Conservation (phyloP, 306 rosid genomes). For the Gleditsia sinensis region DNA sequence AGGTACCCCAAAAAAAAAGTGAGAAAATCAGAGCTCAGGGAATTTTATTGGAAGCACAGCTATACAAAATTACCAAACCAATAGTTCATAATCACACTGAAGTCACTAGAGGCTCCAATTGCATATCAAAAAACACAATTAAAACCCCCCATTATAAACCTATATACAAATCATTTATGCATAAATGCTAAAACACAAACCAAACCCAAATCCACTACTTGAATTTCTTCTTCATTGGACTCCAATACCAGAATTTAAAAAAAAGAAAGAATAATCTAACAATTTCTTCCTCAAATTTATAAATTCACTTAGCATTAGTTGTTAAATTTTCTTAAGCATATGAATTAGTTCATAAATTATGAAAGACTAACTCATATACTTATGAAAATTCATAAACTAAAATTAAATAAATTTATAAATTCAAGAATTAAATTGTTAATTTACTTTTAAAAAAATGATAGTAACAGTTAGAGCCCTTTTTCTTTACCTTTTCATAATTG, state of each 20-base stretch:
- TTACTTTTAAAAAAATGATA: too few species aligned
- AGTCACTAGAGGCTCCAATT: conserved; percentile 33
- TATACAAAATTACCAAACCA: background rate
- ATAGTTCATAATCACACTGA: background rate
- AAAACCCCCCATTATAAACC: conserved; percentile 32
- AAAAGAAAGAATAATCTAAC: too few species aligned
- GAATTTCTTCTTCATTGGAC: background rate
- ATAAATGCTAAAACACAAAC: conserved; percentile 13
- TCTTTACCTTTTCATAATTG: background rate
- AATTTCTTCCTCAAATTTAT: too few species aligned
- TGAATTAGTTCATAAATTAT: too few species aligned
- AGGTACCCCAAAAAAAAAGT: background rate
- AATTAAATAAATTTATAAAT: too few species aligned
- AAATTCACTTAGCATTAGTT: too few species aligned
- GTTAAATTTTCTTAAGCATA: too few species aligned
- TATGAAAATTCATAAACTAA: too few species aligned
- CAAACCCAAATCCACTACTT: conserved; percentile 27
- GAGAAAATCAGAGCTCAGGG: background rate
- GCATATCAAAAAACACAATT: conserved; percentile 37
- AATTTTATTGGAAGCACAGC: background rate
- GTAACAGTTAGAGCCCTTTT: conserved; percentile 37
- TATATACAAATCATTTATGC: conserved; percentile 38
- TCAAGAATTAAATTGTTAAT: too few species aligned
- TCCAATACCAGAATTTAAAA: background rate
- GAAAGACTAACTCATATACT: too few species aligned